Base-by-base conservation (phyloP, 495 filamentous ascomycete species). In the Trichoderma erinaceum region DNA sequence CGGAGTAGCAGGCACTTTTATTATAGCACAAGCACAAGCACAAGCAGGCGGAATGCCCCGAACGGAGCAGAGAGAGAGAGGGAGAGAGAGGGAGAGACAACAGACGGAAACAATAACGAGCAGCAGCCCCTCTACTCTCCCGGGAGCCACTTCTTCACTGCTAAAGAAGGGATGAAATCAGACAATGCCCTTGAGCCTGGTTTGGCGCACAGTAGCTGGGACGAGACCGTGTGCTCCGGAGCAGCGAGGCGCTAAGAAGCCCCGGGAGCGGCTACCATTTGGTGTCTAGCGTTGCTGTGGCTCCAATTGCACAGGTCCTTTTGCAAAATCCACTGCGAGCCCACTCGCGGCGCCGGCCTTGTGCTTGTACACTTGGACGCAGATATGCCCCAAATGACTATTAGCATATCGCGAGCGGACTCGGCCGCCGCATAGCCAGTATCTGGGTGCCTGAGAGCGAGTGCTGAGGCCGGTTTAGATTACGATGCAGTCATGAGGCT, bases 281-380 rank as follows among this genome's bases (percentile, higher is more conserved):
- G 56, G 56, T 61, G 25, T 61, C 27, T 61, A 61, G 56, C 56
- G 56, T 32, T 29, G 56, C 56, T 61, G 25, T 61, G 56, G 56
- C 56, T 32, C 56, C 56, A 29, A 61, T 61, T 61, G 56, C 56
- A 61, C 25, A 61, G 56, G 56, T 61, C 56, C 56, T 61, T 61
- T 61, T 61, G 56, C 56, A 61, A 61, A 61, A 61, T 25, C 56
- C 56, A 61, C 56, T 15, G 56, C 16, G 56, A 61, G 29, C 16
- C 56, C 56, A 61, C 56, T 61, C 56, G 23, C 56, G 23, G 56
- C 11, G 56, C 56, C 25, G 56, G 56, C 56, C 23, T 61, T 61
- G 23, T 13, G 10, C 56, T 61, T 61, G 23, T 29, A 29, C 52
- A 21, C 48, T 52, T 52, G 48, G 13, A 32, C 56, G 56, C 56